These are phyloP conservation scores for Saxophila tyrrhenica DNA, from an alignment of 495 filamentous ascomycete genomes.

Conservation along the genomic window DNA sequence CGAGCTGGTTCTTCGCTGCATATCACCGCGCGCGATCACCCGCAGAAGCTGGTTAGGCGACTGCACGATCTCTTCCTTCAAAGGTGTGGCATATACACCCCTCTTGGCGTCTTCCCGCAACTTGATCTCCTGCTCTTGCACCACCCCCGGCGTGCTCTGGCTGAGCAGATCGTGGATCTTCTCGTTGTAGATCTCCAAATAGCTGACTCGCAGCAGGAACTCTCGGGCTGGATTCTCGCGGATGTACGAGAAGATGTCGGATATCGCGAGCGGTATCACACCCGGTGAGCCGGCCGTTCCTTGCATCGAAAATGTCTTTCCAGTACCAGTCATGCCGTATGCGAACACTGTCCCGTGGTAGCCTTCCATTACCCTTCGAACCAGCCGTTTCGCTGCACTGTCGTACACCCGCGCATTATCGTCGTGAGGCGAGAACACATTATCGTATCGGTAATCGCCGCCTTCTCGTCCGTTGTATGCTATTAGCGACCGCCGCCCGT, in stretches of 20 bases:
- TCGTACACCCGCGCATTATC: slow-evolving; percentile 93
- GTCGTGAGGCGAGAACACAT: slow-evolving; percentile 86
- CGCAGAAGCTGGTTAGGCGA: slow-evolving; percentile 89
- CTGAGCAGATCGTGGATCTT: slow-evolving; percentile 89
- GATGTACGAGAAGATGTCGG: slow-evolving; percentile 98
- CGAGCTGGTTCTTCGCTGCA: slow-evolving; percentile 76
- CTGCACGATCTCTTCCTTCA: slow-evolving; percentile 98
- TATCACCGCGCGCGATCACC: slow-evolving; percentile 89
- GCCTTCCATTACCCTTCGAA: slow-evolving; percentile 95
- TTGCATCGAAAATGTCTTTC: slow-evolving; percentile 99
- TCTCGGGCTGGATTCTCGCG: slow-evolving; percentile 90
- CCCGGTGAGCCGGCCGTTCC: slow-evolving; percentile 93
- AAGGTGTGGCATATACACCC: slow-evolving; percentile 87
- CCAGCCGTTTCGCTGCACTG: slow-evolving; percentile 80
- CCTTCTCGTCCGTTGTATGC: slow-evolving; percentile 78
- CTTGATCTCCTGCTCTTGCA: slow-evolving; percentile 70
- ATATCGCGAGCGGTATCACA: slow-evolving; percentile 94
- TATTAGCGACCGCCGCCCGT: slow-evolving; percentile 70
- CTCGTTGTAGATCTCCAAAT: slow-evolving; percentile 98
- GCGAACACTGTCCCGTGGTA: slow-evolving; percentile 98
- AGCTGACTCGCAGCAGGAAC: slow-evolving; percentile 92
- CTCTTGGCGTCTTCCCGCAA: slow-evolving; percentile 89
- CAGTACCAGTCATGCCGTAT: slow-evolving; percentile 98
- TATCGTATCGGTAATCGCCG: slow-evolving; percentile 91
- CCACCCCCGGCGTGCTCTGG: slow-evolving; percentile 41